Evolutionary conservation across 345 rosid genomes (phyloP), one percentile per base, ranked within the genome.

Genomic region (Psidium friedrichsthalianum): DNA sequence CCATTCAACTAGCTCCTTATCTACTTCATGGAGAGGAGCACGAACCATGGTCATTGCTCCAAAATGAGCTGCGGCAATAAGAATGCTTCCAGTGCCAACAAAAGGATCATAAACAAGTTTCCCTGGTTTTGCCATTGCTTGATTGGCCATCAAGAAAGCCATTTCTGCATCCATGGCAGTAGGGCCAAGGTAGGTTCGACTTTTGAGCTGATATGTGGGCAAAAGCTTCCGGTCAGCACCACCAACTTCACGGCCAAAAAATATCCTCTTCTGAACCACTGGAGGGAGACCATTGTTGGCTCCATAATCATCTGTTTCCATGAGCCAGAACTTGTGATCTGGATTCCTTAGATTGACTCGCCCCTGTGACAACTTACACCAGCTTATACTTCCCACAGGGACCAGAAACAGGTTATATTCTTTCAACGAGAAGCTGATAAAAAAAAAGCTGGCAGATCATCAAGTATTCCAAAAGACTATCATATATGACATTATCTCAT

Each of bases 81-180:
- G 98, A 90, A 97, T 93, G 91, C 98, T 97, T 82, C 99, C 98
- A 3, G 99, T 96, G 87, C 98, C 99, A 85, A 95, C 99, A 56
- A 97, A 97, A 91, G 99, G 99, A 82, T 96, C 99, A 90, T 92
- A 97, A 32, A 97, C 93, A 74, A 95, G 96, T 83, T 95, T 97
- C 81, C 99, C 99, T 20, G 93, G 90, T 2, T 92, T 87, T 53
- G 92, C 97, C 86, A 93, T 89, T 5, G 96, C 99, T 92, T 97
- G 99, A 88, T 97, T 97, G 18, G 98, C 98, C 99, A 97, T 96
- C 80, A 97, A 91, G 90, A 97, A 95, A 86, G 99, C 99, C 92
- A 96, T 89, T 90, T 97, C 99, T n/a, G 99, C 99, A 88, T 95
- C 99, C 98, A 97, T 95, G 58, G 99, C 98, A 22, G 99, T 94